Evolutionary conservation across 2,329 filamentous ascomycete species (phyloP).

Genomic region (Cercospora nicotianae): DNA sequence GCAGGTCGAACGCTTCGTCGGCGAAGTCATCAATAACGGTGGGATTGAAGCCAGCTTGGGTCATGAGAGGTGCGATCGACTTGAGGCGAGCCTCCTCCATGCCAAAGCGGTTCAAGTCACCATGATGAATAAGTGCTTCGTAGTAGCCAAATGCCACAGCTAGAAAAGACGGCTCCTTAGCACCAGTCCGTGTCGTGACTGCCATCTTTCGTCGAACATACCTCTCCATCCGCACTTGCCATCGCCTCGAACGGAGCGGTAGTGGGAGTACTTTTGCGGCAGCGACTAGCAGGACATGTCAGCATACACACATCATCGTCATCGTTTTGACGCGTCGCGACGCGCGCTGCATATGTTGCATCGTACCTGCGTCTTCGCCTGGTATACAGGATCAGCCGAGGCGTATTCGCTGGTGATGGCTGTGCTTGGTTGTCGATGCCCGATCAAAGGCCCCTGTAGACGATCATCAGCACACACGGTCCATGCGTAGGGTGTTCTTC

Average conservation of each 20-base stretch:
- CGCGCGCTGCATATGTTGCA: neutral
- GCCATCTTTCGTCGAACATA: constrained; percentile 49
- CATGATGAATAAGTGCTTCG: constrained; percentile 72
- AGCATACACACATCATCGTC: neutral
- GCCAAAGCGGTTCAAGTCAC: constrained; percentile 64
- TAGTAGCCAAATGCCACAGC: constrained; percentile 93
- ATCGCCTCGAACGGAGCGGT: constrained; percentile 84
- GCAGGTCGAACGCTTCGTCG: constrained; percentile 68
- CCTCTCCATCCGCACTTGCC: constrained; percentile 98
- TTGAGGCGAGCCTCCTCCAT: constrained; percentile 71
- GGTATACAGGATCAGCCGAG: constrained; percentile 79
- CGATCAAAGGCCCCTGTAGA: constrained; percentile 76
- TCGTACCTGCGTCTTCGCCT: constrained; percentile 82
- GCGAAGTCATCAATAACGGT: constrained; percentile 81
- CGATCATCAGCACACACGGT: constrained; percentile 26
- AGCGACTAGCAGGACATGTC: constrained; percentile 59
- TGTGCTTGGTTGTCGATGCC: constrained; percentile 72
- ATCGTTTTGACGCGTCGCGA: neutral
- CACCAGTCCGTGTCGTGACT: constrained; percentile 17
- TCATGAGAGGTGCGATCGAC: constrained; percentile 69
- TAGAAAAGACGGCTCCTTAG: constrained; percentile 43
- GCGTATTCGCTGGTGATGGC: constrained; percentile 83
- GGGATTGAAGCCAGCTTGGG: constrained; percentile 65
- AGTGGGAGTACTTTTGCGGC: constrained; percentile 80
- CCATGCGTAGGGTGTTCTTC: constrained; percentile 28